Conservation (phyloP, 345 rosid species). For the Lepidium sativum region DNA sequence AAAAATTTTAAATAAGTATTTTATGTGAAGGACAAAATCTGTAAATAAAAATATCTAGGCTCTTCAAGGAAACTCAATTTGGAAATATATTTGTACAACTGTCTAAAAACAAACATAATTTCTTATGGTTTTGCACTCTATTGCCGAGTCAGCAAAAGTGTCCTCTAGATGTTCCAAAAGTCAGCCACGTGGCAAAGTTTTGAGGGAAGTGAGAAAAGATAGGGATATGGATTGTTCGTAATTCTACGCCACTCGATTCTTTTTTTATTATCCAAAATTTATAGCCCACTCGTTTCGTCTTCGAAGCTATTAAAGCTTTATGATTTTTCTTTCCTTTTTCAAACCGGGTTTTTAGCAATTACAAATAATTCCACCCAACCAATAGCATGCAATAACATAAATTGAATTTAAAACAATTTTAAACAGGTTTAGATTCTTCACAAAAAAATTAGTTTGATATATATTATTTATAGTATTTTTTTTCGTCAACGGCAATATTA, state of each 20-base stretch:
- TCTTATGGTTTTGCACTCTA: slow-evolving; percentile 16
- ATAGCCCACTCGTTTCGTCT: slow-evolving; percentile 19
- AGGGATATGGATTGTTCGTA: slow-evolving; percentile 1
- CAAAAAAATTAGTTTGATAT: too few species aligned
- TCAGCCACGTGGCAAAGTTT: slow-evolving; percentile 1
- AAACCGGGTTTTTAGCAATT: not conserved
- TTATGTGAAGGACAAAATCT: slow-evolving; percentile 28
- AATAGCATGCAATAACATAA: too few species aligned
- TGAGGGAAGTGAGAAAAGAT: not conserved
- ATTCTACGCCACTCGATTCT: slow-evolving; percentile 27
- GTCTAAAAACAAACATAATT: not conserved
- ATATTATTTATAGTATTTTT: too few species aligned
- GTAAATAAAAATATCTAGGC: slow-evolving; percentile 8
- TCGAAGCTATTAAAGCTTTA: too few species aligned
- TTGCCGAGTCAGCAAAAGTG: slow-evolving; percentile 25
- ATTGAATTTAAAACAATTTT: too few species aligned
- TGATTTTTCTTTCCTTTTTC: too few species aligned
- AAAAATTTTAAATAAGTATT: not conserved
- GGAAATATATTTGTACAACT: slow-evolving; percentile 12
- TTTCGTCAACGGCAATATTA: too few species aligned
- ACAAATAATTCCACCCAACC: too few species aligned
- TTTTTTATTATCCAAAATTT: not conserved
- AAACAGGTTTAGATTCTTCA: too few species aligned
- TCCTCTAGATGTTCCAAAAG: slow-evolving; percentile 21
- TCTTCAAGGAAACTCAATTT: not conserved